Evolutionary conservation across 345 rosid genomes (phyloP), one percentile per base, ranked within the genome.

Genomic region (Salix dunnii): DNA sequence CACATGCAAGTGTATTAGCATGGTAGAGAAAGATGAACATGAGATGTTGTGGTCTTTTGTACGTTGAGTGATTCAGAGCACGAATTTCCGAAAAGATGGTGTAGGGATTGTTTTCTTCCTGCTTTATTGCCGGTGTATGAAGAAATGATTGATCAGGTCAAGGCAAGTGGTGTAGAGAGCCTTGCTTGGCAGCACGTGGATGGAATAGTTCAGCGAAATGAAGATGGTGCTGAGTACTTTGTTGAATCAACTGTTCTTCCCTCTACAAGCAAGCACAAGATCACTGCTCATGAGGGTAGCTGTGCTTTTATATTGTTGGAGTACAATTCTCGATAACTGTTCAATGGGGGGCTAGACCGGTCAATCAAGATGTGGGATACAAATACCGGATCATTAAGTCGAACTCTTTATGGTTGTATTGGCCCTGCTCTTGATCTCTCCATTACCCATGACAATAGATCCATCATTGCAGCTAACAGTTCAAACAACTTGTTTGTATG

Each of bases 391-490:
- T 76, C 92, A 40, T 74, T 88, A 77, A 81, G 83, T 76, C 88
- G 76, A n/a, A 90, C 91, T 70, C 92, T 90, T 68, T 78, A 84
- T 1, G 97, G 99, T 40, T 88, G 94, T 82, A 91, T 93, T 31
- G 99, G 99, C 73, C 88, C 94, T 18, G 94, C 93, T 82, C 98
- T 96, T 38, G 98, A 93, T 87, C 91, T 96, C 31, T 77, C 94
- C 30, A 71, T 91, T 23, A 90, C 98, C 25, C 94, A 91, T 76
- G 97, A 93, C 82, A 92, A 91, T 72, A 89, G 82, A 84, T 90
- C 94, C 18, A 72, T 96, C 74, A 90, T 93, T 72, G 99, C 99
- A 33, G 99, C 99, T 48, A 96, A 89, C 88, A 93, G 98, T 87
- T 93, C 98, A 13, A 92, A 93, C 87, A 92, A 96, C 85, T 82